Conservation (phyloP, 2,329 filamentous ascomycete species). For the Neoascochyta sp. region DNA sequence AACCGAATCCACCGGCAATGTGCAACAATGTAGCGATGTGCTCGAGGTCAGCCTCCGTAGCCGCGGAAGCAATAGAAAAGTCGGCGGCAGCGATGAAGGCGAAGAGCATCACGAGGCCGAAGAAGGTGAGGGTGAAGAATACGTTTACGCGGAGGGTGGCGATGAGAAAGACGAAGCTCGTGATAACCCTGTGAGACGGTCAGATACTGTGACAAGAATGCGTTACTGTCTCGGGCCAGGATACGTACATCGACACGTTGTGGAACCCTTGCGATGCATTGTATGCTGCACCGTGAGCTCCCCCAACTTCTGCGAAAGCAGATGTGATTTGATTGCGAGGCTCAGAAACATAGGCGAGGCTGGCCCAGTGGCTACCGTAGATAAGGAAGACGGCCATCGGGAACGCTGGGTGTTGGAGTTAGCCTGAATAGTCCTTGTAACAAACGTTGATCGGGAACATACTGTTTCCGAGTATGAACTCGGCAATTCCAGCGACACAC, state of each 20-base stretch:
- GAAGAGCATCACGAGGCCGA: constrained; percentile 17
- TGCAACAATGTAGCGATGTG: constrained; percentile 13
- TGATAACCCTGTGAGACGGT: constrained; percentile 11
- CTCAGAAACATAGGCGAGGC: constrained; percentile 18
- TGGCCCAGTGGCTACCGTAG: constrained; percentile 19
- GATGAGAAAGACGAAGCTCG: constrained; percentile 16
- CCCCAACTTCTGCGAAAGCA: constrained; percentile 13
- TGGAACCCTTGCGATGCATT: constrained; percentile 20
- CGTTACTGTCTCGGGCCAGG: no score
- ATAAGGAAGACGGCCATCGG: constrained; percentile 22
- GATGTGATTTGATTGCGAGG: constrained; percentile 14
- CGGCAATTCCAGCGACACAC: constrained; percentile 18
- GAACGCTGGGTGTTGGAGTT: constrained; percentile 9
- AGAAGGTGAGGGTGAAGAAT: constrained; percentile 15
- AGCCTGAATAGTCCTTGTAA: background rate
- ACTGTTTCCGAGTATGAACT: constrained; percentile 22
- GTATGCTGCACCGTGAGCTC: constrained; percentile 15
- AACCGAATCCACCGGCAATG: constrained; percentile 15
- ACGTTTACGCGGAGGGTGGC: constrained; percentile 17
- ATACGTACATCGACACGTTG: constrained; percentile 16
- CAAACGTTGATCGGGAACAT: background rate
- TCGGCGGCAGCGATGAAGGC: constrained; percentile 18
- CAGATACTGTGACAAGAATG: background rate
- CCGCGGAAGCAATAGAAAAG: constrained; percentile 10
- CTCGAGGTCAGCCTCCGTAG: constrained; percentile 11